Conservation (phyloP, 1,284 basidiomycete genomes). For the Cryptococcus sp. region DNA sequence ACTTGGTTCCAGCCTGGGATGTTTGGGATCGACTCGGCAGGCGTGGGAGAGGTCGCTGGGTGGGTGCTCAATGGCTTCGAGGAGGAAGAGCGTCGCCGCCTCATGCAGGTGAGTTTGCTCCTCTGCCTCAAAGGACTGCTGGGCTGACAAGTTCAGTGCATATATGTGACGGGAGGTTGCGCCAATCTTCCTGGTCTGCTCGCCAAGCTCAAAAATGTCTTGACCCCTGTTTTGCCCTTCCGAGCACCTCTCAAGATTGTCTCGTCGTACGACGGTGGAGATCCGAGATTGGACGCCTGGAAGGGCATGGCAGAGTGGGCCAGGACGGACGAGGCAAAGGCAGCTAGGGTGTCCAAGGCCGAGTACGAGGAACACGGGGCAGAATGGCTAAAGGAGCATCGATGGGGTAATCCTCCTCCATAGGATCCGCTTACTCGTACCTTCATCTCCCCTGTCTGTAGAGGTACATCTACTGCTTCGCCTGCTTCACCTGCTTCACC, state of each 20-base stretch:
- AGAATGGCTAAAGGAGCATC: conserved; percentile 58
- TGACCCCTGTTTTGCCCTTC: conserved; percentile 76
- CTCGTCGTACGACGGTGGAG: conserved; percentile 49
- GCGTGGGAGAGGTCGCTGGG: conserved; percentile 82
- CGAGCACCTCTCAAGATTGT: conserved; percentile 63
- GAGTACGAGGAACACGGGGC: conserved; percentile 91
- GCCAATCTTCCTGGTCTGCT: conserved; percentile 68
- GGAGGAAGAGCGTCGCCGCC: conserved; percentile 54
- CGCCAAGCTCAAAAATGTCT: conserved; percentile 60
- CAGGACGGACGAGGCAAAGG: conserved; percentile 55
- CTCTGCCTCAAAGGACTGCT: not conserved
- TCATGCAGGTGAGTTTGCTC: conserved; percentile 9
- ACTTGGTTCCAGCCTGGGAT: conserved; percentile 88
- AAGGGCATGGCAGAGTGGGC: conserved; percentile 84
- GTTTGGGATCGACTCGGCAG: conserved; percentile 92
- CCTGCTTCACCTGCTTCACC: no score
- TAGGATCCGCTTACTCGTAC: not conserved
- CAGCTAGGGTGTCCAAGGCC: conserved; percentile 59
- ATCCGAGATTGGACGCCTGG: conserved; percentile 80
- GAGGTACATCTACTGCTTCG: no score
- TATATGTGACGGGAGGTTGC: conserved; percentile 85
- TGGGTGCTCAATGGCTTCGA: conserved; percentile 78
- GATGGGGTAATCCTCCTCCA: conserved; percentile 46
- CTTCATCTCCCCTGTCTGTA: no score
- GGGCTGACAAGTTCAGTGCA: conserved; percentile 57